Evolutionary conservation across 495 filamentous ascomycete genomes (phyloP), one percentile per base, ranked within the genome.

Genomic region (Lasiosphaeria hispida): DNA sequence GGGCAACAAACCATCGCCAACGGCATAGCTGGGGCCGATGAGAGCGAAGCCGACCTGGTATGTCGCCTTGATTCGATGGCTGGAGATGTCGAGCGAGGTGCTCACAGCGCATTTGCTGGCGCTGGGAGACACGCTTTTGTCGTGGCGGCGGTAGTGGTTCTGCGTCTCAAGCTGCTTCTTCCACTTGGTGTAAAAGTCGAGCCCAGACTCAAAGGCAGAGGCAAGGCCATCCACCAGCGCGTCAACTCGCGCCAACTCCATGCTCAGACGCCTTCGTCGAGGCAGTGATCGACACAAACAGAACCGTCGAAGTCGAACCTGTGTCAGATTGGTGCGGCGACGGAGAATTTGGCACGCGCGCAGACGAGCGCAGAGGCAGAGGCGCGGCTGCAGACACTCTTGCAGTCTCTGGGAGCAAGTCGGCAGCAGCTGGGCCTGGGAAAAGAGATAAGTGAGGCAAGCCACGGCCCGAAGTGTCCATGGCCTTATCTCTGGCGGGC

Each of bases 131-230:
- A 55, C 19, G 23, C 42, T 30, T 18, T 44, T 44, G 7, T 55
- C 47, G 11, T 52, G 48, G 18, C 18, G 52, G 8, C 39, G 55
- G 15, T 57, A 56, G 50, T 58, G 55, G 45, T 57, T 63, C 37
- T 42, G 42, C 43, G 44, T 49, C 38, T 68, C 63, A 37, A 67
- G 65, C 33, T 60, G 59, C 58, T 60, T 58, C 57, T 66, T 66
- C 70, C 68, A 75, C 15, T 54, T 57, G n/a, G 63, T 61, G 63
- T 73, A 69, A 47, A 66, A 68, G 39, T 71, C 68, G 10, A 74
- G 64, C 8, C 69, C 71, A 18, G 63, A 62, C 14, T 67, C 64
- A 55, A 71, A 74, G 7, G 67, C 63, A 23, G 63, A 60, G 10
- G 61, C 57, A 7, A 75, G 56, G 55, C 61, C 63, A 34, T 66